Conservation (phyloP, 2,329 filamentous ascomycete species). For the Curvularia sp. region DNA sequence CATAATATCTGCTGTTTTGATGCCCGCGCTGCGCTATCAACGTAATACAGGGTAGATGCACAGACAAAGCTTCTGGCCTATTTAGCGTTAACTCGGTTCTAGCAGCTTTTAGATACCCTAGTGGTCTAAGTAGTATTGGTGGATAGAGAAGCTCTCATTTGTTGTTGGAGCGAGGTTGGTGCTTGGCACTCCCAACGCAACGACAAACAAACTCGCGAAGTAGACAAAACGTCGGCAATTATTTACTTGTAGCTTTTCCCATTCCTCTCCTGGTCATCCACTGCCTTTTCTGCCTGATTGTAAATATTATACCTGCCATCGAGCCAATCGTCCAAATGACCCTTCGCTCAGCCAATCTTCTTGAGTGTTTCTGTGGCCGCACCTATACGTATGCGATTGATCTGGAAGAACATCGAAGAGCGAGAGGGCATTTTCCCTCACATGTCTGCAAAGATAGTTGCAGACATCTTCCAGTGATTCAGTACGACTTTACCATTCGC, state of each 20-base stretch:
- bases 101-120: neutral
- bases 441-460: slow-evolving; percentile 12
- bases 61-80: slow-evolving; percentile 2
- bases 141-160: neutral
- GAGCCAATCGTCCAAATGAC: slow-evolving; percentile 3
- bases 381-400: slow-evolving; percentile 13
- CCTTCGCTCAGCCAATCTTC: neutral
- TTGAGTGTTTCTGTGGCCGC: slow-evolving; percentile 14
- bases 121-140: neutral
- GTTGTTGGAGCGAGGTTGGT: no score
- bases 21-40: neutral
- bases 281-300: neutral
- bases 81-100: neutral
- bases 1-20: no score
- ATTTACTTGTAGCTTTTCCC: neutral
- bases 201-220: neutral
- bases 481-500: slow-evolving; percentile 9
- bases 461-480: slow-evolving; percentile 11
- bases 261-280: neutral
- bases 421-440: slow-evolving; percentile 19
- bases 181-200: neutral
- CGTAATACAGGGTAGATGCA: slow-evolving; percentile 2
- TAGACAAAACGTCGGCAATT: neutral
- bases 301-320: neutral
- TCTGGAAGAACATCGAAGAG: slow-evolving; percentile 23